Conservation (phyloP, 768 basidiomycete species). For the Serendipita sp. region DNA sequence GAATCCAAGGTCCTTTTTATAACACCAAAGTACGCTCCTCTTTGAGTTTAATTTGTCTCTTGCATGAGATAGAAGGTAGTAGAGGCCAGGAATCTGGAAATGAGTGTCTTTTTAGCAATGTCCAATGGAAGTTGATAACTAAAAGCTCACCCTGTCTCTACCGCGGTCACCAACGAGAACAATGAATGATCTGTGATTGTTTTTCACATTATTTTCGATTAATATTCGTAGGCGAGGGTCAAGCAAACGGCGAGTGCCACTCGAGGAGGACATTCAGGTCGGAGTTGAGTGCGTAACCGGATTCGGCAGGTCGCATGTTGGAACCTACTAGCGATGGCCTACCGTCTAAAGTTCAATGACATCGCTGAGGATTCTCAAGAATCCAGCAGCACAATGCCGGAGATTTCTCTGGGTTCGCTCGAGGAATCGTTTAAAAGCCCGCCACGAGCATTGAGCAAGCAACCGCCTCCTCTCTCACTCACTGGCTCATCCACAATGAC, state of each 20-base stretch:
- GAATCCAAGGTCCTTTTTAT: conserved; percentile 96
- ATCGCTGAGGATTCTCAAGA: not conserved
- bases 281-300: not conserved
- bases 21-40: conserved; percentile 92
- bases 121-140: not conserved
- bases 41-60: conserved; percentile 53
- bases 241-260: conserved; percentile 21
- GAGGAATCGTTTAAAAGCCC: conserved; percentile 5
- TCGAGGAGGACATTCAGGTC: not conserved
- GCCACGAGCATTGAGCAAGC: conserved; percentile 1
- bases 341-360: not conserved
- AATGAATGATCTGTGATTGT: conserved; percentile 87
- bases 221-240: conserved; percentile 86
- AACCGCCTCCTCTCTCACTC: not conserved
- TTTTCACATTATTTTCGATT: conserved; percentile 84
- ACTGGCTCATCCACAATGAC: conserved; percentile 4
- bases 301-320: not conserved
- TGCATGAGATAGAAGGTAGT: conserved; percentile 86
- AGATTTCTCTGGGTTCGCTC: conserved; percentile 4
- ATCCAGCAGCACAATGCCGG: conserved; percentile 2
- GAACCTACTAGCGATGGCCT: not conserved
- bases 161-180: conserved; percentile 91
- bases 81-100: conserved; percentile 73
- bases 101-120: not conserved
- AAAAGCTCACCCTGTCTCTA: conserved; percentile 59